Evolutionary conservation across 2,329 filamentous ascomycete genomes (phyloP), one percentile per base, ranked within the genome.

Genomic region (Clarireedia hainanense): DNA sequence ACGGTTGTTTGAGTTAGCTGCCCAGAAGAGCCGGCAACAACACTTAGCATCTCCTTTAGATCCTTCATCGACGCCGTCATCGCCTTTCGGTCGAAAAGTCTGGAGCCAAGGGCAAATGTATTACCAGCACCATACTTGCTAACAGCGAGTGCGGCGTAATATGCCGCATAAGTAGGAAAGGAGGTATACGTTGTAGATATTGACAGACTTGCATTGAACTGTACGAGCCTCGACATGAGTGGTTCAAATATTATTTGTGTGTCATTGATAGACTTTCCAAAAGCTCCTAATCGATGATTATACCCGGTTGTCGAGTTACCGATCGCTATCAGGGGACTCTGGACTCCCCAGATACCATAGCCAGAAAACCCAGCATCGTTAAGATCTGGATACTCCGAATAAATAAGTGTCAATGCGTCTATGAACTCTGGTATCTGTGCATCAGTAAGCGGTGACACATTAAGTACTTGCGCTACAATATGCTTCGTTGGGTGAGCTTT

Each of bases 401-500:
- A 59, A 42, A 74, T 50, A 5, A 69, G 56, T 5, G 64, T 37
- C 2, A 69, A 59, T 6, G 65, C 64, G 5, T 67, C 63, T 15
- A 69, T 59, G 20, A 64, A 60, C 49, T 63, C 59, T 5, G 57
- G 42, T 17, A 70, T 69, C 49, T 67, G 60, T 9, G 65, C 50
- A 40, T 53, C 43, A 0, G 61, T 63, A 1, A 58, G 39, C 2
- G 68, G 66, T 9, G 61, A 60, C 4, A 69, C 56, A 40, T 56
- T 53, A 23, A 69, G 57, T 7, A 49, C 51, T 37, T 68, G 64
- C 17, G 62, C 58, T 51, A 66, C 58, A 46, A 63, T 50, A 42
- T 64, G 56, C 50, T 57, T 63, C 20, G 72, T 64, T 61, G 73
- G 73, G 55, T 71, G 70, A 1, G 69, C 73, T 45, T 73, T 74